Conservation (phyloP, 2,329 filamentous ascomycete genomes). For the Verticillium alfalfae region DNA sequence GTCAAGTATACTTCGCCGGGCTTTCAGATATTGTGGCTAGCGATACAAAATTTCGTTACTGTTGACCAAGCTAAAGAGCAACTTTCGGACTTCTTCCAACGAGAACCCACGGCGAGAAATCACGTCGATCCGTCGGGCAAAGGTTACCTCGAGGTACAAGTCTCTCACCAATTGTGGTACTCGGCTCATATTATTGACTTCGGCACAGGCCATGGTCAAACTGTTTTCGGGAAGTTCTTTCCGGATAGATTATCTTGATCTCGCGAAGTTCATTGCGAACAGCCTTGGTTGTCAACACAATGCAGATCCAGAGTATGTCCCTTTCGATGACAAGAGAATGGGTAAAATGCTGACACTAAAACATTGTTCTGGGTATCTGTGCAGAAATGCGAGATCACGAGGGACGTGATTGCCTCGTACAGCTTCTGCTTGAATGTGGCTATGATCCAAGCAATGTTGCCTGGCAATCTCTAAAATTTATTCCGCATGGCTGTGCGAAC, state of each 20-base stretch:
- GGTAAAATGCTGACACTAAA: no score
- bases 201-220: neutral
- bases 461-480: neutral
- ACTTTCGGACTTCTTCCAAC: neutral
- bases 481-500: no score
- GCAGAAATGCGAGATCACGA: no score
- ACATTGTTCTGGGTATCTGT: no score
- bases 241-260: neutral
- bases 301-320: neutral
- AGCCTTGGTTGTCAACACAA: neutral
- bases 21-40: neutral
- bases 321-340: neutral
- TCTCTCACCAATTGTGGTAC: neutral
- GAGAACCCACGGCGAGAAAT: neutral
- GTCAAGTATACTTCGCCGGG: neutral
- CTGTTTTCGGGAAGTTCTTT: accelerated
- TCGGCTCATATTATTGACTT: neutral
- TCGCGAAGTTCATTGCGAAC: neutral
- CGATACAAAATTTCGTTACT: neutral
- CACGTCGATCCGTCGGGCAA: neutral
- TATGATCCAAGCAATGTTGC: neutral
- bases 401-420: no score
- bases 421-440: neutral
- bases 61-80: neutral
- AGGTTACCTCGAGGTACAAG: neutral